Evolutionary conservation across 2,329 filamentous ascomycete genomes (phyloP).

Genomic region (Cladophialophora yegresii): DNA sequence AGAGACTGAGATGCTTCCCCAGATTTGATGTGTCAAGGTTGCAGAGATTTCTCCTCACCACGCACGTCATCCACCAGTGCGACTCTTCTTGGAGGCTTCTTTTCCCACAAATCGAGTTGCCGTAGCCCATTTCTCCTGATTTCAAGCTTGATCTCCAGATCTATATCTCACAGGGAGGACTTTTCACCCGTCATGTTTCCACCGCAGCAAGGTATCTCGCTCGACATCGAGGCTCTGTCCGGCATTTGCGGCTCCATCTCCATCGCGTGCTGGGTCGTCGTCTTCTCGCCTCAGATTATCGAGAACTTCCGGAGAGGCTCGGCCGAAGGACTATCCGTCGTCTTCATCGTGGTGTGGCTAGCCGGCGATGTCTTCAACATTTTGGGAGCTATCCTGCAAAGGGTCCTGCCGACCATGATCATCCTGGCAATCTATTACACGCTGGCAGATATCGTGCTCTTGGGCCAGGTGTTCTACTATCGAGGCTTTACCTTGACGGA

Average conservation of each 20-base stretch:
- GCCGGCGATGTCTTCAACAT: constrained; percentile 96
- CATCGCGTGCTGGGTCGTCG: constrained; percentile 96
- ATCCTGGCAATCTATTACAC: constrained; percentile 95
- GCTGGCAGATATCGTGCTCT: constrained; percentile 82
- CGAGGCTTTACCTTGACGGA: constrained; percentile 65
- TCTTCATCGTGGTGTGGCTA: constrained; percentile 92
- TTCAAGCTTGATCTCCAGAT: neutral
- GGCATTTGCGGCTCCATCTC: constrained; percentile 94
- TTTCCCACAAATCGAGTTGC: neutral
- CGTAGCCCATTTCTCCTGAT: neutral
- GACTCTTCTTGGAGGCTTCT: neutral
- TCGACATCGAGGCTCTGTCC: constrained; percentile 87
- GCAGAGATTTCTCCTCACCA: constrained; percentile 12
- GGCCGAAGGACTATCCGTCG: constrained; percentile 83
- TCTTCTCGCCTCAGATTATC: constrained; percentile 95
- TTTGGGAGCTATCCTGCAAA: constrained; percentile 84
- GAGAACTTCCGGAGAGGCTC: constrained; percentile 86
- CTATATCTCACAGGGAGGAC: neutral
- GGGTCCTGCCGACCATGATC: constrained; percentile 91
- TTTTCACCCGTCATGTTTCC: constrained; percentile 38
- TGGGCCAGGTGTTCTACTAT: constrained; percentile 94
- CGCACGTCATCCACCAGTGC: neutral
- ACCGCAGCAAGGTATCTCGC: constrained; percentile 53
- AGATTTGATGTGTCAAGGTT: constrained; percentile 4
- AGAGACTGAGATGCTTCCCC: constrained; percentile 2